Evolutionary conservation across 192 early-diverging fungal genomes (phyloP).

Genomic region (Coemansia sp.): DNA sequence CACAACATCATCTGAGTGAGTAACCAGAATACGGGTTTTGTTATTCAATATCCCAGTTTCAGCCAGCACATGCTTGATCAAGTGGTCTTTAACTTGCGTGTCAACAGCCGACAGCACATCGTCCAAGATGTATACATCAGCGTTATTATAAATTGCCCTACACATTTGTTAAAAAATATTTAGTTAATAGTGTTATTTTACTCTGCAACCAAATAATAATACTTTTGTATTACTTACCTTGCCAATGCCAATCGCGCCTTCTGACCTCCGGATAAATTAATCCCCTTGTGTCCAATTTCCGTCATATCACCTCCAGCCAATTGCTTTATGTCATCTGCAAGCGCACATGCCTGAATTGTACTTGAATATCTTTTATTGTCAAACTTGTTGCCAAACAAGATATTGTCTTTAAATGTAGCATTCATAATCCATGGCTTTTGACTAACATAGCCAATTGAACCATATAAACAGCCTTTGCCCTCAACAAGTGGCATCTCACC

Average conservation of each 20-base stretch:
- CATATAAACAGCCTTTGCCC: constrained; percentile 58
- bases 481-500: constrained; percentile 70
- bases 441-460: constrained; percentile 72
- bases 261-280: constrained; percentile 74
- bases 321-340: constrained; percentile 58
- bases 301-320: constrained; percentile 55
- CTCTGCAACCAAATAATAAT: background rate
- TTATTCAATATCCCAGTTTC: constrained; percentile 38
- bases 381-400: constrained; percentile 66
- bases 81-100: constrained; percentile 64
- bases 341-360: constrained; percentile 60
- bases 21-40: constrained; percentile 3
- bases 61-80: constrained; percentile 72
- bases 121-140: constrained; percentile 80
- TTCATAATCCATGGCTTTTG: constrained; percentile 93
- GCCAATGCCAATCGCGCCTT: constrained; percentile 83
- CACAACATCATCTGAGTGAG: background rate
- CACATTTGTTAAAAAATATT: background rate
- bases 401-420: constrained; percentile 66
- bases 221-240: constrained; percentile 54
- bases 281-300: constrained; percentile 52
- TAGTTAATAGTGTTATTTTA: background rate
- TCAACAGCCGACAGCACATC: constrained; percentile 91
- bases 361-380: constrained; percentile 54
- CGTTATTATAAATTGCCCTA: constrained; percentile 59